Evolutionary conservation across 2,329 filamentous ascomycete species (phyloP).

Genomic region (Cordyceps cicadae): DNA sequence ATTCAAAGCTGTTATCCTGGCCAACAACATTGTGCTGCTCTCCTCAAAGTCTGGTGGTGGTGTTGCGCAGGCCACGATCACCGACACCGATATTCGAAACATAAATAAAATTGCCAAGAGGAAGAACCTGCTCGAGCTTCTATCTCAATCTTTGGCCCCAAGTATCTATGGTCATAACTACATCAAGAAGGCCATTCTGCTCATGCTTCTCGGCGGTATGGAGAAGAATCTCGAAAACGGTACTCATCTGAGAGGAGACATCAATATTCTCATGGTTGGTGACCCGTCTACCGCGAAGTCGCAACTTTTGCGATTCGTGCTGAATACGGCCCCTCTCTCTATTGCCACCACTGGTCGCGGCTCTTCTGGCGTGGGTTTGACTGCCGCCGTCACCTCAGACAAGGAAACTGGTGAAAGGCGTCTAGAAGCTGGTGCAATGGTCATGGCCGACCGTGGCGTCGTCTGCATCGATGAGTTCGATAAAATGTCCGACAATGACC

Average conservation of each 20-base stretch:
- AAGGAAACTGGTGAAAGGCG: slow-evolving; percentile 95
- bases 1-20: slow-evolving; percentile 88
- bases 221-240: slow-evolving; percentile 99
- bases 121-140: slow-evolving; percentile 81
- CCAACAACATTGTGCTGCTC: slow-evolving; percentile 89
- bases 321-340: slow-evolving; percentile 91
- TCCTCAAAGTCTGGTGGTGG: slow-evolving; percentile 95
- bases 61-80: slow-evolving; percentile 84
- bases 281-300: slow-evolving; percentile 98
- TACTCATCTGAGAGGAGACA: slow-evolving; percentile 94
- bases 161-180: slow-evolving; percentile 97
- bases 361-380: slow-evolving; percentile 95
- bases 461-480: slow-evolving; percentile 99
- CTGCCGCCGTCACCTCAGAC: slow-evolving; percentile 89
- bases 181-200: slow-evolving; percentile 93
- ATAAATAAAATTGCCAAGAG: slow-evolving; percentile 98
- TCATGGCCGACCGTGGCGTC: slow-evolving; percentile 90
- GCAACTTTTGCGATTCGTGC: slow-evolving; percentile 90
- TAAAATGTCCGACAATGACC: slow-evolving; percentile 98
- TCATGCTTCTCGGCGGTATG: slow-evolving; percentile 91
- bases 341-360: slow-evolving; percentile 96
- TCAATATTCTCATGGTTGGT: slow-evolving; percentile 98
- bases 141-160: slow-evolving; percentile 89
- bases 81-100: slow-evolving; percentile 93
- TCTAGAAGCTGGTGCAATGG: slow-evolving; percentile 96